phyloP scores from a whole-genome alignment of 169 alveolate species.

The Plasmodium blacklocki region DNA sequence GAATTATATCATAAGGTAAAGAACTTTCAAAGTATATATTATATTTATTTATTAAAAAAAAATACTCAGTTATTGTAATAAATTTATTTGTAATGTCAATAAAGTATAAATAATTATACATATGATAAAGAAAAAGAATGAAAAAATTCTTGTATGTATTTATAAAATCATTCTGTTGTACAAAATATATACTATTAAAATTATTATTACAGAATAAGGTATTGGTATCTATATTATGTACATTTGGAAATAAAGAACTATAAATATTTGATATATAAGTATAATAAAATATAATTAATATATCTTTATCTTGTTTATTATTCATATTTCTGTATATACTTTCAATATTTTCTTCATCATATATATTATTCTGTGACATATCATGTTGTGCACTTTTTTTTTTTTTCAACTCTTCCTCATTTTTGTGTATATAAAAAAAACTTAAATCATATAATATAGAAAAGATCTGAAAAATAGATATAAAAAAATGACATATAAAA shows the following conservation, averaged over 20 bases:
- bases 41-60: conserved; percentile 15
- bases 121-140: conserved; percentile 17
- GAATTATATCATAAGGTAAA: conserved; percentile 22
- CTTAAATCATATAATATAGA: conserved; percentile 31
- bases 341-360: conserved; percentile 33
- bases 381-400: conserved; percentile 10
- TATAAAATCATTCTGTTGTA: not conserved
- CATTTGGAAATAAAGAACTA: not conserved
- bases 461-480: conserved; percentile 11
- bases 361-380: not conserved
- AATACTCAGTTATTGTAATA: conserved; percentile 13
- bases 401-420: not conserved
- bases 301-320: not conserved
- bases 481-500: conserved; percentile 31
- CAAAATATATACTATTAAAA: conserved; percentile 16
- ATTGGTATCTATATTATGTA: conserved; percentile 40
- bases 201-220: conserved; percentile 17
- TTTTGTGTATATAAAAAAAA: conserved; percentile 3
- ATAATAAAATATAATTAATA: conserved; percentile 10
- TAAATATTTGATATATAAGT: conserved; percentile 22
- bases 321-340: not conserved
- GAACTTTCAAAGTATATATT: not conserved
- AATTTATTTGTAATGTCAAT: conserved; percentile 14
- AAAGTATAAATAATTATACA: conserved; percentile 36
- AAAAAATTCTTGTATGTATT: conserved; percentile 7